phyloP scores from a whole-genome alignment of 805 yeast species.

The Saccharomycopsis lassenensis region DNA sequence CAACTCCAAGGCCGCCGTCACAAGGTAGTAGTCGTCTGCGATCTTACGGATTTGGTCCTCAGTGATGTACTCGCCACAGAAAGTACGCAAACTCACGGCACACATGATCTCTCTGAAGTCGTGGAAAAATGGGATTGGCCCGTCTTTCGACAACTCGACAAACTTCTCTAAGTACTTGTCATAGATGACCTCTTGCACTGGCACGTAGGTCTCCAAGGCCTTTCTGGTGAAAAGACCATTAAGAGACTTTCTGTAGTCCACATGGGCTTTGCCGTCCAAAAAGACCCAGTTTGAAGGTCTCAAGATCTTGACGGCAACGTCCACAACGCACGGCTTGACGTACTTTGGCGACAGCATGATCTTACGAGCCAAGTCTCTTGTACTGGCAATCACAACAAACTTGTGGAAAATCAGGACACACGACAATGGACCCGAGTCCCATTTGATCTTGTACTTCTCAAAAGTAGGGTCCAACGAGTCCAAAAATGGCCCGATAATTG shows the following conservation, averaged over 20 bases:
- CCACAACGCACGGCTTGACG: constrained; percentile 97
- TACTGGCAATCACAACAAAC: constrained; percentile 88
- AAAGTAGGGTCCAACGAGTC: constrained; percentile 93
- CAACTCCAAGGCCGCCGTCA: constrained; percentile 93
- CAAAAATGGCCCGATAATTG: constrained; percentile 91
- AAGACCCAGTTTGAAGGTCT: constrained; percentile 98
- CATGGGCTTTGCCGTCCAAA: constrained; percentile 89
- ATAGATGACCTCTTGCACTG: constrained; percentile 75
- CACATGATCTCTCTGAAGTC: constrained; percentile 94
- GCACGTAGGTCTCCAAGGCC: constrained; percentile 77
- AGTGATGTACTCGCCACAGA: constrained; percentile 91
- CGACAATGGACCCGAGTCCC: constrained; percentile 89
- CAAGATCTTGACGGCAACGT: constrained; percentile 86
- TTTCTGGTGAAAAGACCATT: constrained; percentile 80
- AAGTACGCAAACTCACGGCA: constrained; percentile 84
- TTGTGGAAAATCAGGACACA: constrained; percentile 98
- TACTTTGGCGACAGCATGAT: constrained; percentile 73
- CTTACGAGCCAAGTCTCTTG: constrained; percentile 81
- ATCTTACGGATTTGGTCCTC: constrained; percentile 80
- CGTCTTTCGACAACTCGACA: constrained; percentile 44
- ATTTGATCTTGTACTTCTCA: constrained; percentile 83
- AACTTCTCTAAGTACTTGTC: constrained; percentile 69
- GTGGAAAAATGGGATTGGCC: constrained; percentile 73
- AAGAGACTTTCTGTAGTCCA: constrained; percentile 82
- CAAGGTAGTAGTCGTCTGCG: constrained; percentile 85